These are phyloP conservation scores for Fusarium sp. DNA, from an alignment of 2,329 filamentous ascomycete species.

Conservation along the genomic window DNA sequence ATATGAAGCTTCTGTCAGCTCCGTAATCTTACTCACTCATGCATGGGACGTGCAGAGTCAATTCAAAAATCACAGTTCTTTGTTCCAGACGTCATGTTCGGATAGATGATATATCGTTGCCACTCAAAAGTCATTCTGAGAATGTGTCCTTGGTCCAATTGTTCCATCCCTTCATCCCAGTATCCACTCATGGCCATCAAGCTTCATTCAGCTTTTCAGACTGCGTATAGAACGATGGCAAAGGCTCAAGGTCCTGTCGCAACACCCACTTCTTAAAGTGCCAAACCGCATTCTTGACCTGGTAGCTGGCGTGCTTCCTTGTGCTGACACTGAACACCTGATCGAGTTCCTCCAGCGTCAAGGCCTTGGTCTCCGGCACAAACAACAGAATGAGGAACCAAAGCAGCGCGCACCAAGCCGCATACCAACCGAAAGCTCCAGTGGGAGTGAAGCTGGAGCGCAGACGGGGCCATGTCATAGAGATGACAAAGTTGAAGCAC, in stretches of 20 bases:
- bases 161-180: too few relatives aligned
- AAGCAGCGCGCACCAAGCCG: background rate
- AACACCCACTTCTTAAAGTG: conserved; percentile 48
- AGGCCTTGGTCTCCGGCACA: conserved; percentile 7
- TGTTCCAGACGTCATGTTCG: too few relatives aligned
- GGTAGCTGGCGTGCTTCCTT: conserved; percentile 49
- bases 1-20: too few relatives aligned
- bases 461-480: conserved; percentile 6
- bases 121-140: too few relatives aligned
- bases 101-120: too few relatives aligned
- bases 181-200: background rate
- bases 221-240: conserved; percentile 47
- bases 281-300: conserved; percentile 49
- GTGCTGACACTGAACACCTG: conserved; percentile 51
- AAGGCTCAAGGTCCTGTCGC: conserved; percentile 45
- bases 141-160: too few relatives aligned
- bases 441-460: conserved; percentile 9
- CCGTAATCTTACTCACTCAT: too few relatives aligned
- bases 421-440: background rate
- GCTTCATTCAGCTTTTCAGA: conserved; percentile 18
- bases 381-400: conserved; percentile 8
- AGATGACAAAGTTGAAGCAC: conserved; percentile 20
- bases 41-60: too few relatives aligned
- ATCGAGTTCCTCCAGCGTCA: conserved; percentile 53
- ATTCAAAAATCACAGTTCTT: too few relatives aligned